Base-by-base conservation (phyloP, 495 filamentous ascomycete genomes). In the Hypoxylon subgilvum region DNA sequence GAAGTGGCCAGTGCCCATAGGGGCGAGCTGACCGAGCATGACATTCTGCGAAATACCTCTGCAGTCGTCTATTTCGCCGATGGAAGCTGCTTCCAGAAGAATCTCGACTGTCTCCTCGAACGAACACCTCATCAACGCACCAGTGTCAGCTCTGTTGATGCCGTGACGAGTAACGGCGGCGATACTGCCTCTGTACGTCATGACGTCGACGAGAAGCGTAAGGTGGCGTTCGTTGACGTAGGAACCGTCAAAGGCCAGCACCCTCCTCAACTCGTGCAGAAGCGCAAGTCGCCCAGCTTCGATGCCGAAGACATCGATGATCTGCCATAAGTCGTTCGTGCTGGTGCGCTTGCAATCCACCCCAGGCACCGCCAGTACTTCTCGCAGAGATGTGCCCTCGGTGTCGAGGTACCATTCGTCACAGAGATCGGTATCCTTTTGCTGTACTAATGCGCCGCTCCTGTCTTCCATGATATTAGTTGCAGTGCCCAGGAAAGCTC, bases 41-140 rank as follows among this genome's bases (percentile, higher is more conserved):
- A 99, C 85, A 72, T 99, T 99, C 77, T 99, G 94, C 0, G 93
- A 97, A 18, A 99, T 90, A 78, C 94, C 94, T 51, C 90, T 88
- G 77, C 95, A 97, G 72, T 99, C 93, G 65, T 99, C 94, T 14
- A 97, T 81, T 72, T 99, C 94, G 68, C 94, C 94, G 34, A 88
- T 86, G 32, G 91, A 90, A 32, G 94, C 94, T 30, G 94, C 94
- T 54, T 99, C 94, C 22, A 97, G 82, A 19, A 99, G 78, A 76
- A 99, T 99, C 70, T 99, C 94, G 25, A 99, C 94, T 0, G 94
- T 99, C 67, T 99, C 95, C 76, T 99, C 94, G 75, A 99, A 99
- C 6, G 94, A 99, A 79, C 94, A 99, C 69, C 94, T 87, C 94
- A 99, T 99, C 66, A 99, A 79, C 1, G 94, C 94, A 78, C 94